Evolutionary conservation across 305 asterid genomes (phyloP).

Genomic region (Euphrasia arctica): DNA sequence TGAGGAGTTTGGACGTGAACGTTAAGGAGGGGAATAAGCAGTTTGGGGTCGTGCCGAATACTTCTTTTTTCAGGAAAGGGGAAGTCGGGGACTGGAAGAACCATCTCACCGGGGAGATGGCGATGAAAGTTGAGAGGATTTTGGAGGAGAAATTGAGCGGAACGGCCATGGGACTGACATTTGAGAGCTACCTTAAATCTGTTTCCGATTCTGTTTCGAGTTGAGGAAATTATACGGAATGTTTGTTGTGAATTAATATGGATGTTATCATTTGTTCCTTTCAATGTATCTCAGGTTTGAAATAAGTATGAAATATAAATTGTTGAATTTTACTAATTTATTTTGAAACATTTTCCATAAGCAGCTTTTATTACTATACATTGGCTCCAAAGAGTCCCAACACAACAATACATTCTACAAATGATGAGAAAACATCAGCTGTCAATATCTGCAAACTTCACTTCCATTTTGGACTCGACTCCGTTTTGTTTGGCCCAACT

Average conservation of each 20-base stretch:
- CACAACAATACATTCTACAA: neutral
- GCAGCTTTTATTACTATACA: neutral
- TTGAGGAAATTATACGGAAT: too few relatives aligned
- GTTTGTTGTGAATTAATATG: too few relatives aligned
- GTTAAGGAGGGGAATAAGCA: neutral
- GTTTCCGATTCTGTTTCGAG: too few relatives aligned
- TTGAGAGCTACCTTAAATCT: neutral
- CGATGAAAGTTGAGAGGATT: too few relatives aligned
- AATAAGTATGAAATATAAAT: too few relatives aligned
- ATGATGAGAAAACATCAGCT: neutral
- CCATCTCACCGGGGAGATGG: too few relatives aligned
- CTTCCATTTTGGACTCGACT: constrained; percentile 24
- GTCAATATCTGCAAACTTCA: neutral
- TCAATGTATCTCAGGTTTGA: too few relatives aligned
- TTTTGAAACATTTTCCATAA: neutral
- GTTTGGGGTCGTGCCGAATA: neutral
- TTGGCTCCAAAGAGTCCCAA: constrained; percentile 8
- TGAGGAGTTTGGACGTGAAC: constrained; percentile 4
- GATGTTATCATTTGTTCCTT: too few relatives aligned
- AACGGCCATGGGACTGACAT: too few relatives aligned
- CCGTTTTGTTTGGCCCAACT: constrained; percentile 19
- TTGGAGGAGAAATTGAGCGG: too few relatives aligned
- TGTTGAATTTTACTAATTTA: too few relatives aligned
- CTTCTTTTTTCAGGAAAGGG: neutral
- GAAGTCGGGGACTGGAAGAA: neutral